Base-by-base conservation (phyloP, 129 eudicot genomes). In the Flaveria robusta region DNA sequence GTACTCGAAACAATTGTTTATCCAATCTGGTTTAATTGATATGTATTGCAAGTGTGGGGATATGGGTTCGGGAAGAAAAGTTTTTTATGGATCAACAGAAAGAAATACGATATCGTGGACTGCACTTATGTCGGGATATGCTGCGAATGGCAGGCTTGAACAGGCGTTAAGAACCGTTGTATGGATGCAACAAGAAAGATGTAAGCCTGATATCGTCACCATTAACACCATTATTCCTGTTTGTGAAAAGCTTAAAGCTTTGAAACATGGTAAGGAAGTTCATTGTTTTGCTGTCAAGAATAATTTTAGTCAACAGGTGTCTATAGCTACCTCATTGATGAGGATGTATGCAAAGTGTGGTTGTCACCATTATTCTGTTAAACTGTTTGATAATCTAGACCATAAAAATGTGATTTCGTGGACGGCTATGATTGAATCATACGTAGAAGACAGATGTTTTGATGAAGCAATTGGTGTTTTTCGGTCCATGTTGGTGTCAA, bases 181-280 rank as follows among this genome's bases (percentile, higher is more conserved):
- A 41, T 90, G 97, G 96, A 93, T 93, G 98, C 98, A 93, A 74
- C 96, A 93, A 83, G 97, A 90, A 88, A 88, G 93, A 24, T 84
- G 84, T 49, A 93, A 85, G 72, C 98, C 98, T 16, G 97, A 93
- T 74, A 27, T 86, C 14, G 96, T 93, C 62, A 88, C 97, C 2
- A 67, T 93, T 56, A 89, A 89, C 45, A 93, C 97, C 1, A 80
- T 93, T 46, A 87, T 93, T 47, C 98, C 97, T 2, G 88, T 88
- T 52, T 88, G 93, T 73, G 93, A 81, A 49, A 73, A 83, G 68
- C 83, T 93, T 68, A 84, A 79, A 81, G 96, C 97, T 20, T 71
- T 90, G 64, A 88, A 75, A 74, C 79, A 83, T 72, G 98, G 98
- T 45, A 93, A 88, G 62, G 97, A 90, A 74, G 81, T 93, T 81